A percentile compares a stretch with the other conserved stretches of the same genome.
phyloP scores from a whole-genome alignment of 1,284 basidiomycete species.

The Microbotryum intermedium region DNA sequence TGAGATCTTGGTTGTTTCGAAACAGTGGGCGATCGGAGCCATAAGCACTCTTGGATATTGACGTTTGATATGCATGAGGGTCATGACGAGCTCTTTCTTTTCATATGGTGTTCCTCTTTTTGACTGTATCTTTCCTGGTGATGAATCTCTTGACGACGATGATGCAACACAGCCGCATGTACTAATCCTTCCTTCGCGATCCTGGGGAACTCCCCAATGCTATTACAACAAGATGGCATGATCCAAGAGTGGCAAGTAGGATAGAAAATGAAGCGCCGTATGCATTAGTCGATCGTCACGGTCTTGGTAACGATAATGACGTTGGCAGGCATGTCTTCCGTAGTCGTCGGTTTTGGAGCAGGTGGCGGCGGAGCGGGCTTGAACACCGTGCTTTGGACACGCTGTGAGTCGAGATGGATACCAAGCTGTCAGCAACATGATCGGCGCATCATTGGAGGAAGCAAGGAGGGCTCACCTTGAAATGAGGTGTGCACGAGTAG shows the following conservation, averaged over 20 bases:
- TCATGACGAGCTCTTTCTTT: neutral
- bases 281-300: no score
- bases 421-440: neutral
- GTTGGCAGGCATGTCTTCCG: no score
- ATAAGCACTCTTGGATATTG: neutral
- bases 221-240: no score
- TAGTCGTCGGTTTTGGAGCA: neutral
- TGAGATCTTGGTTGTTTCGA: neutral
- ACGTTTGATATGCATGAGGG: no score
- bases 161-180: no score
- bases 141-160: no score
- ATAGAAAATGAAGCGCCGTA: no score
- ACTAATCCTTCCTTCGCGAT: no score
- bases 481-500: conserved; percentile 7
- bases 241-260: no score
- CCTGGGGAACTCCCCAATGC: no score
- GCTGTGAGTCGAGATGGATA: neutral
- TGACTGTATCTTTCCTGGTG: conserved; percentile 17
- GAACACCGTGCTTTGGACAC: neutral
- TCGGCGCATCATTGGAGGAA: conserved; percentile 33
- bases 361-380: neutral
- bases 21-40: neutral
- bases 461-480: conserved; percentile 8
- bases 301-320: no score
- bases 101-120: conserved; percentile 24